Conservation (phyloP, 129 eudicot species). For the Flaveria ramosissima region DNA sequence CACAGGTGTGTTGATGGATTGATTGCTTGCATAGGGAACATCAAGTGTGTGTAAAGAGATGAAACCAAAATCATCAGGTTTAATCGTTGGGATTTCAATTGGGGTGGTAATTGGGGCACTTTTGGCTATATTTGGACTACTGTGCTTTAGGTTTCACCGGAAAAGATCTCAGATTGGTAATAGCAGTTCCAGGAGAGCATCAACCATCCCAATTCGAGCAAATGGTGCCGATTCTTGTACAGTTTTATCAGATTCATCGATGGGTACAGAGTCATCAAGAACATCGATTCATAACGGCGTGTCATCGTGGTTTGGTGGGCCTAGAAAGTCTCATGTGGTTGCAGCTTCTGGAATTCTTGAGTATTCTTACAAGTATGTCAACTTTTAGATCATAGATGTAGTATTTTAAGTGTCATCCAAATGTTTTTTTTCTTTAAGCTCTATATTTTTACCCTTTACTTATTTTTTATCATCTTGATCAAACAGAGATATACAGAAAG, state of each 20-base stretch:
- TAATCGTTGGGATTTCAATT: slow-evolving; percentile 80
- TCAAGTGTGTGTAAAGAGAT: slow-evolving; percentile 37
- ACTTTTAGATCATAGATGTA: neutral
- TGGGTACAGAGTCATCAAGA: slow-evolving; percentile 78
- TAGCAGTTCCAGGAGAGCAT: slow-evolving; percentile 80
- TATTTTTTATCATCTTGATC: slow-evolving; percentile 1
- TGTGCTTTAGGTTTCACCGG: slow-evolving; percentile 72
- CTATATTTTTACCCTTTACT: neutral
- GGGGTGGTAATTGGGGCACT: slow-evolving; percentile 86
- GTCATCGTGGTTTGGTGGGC: slow-evolving; percentile 63
- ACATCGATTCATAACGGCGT: slow-evolving; percentile 37
- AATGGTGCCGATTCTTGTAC: slow-evolving; percentile 89
- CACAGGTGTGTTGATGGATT: slow-evolving; percentile 35
- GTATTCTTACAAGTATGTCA: slow-evolving; percentile 78
- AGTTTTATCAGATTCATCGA: slow-evolving; percentile 72
- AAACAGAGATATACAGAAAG: slow-evolving; percentile 85
- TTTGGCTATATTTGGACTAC: slow-evolving; percentile 59
- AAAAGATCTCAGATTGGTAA: slow-evolving; percentile 76
- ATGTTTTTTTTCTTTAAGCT: neutral
- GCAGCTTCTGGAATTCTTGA: slow-evolving; percentile 90
- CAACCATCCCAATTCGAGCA: slow-evolving; percentile 68
- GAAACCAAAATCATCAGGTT: slow-evolving; percentile 62
- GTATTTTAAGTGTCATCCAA: neutral
- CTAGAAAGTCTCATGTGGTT: slow-evolving; percentile 63
- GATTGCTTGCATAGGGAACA: slow-evolving; percentile 20